Percentiles rank a stretch among this genome's conserved stretches.
Conservation (phyloP, 306 rosid genomes). For the Malus fusca region DNA sequence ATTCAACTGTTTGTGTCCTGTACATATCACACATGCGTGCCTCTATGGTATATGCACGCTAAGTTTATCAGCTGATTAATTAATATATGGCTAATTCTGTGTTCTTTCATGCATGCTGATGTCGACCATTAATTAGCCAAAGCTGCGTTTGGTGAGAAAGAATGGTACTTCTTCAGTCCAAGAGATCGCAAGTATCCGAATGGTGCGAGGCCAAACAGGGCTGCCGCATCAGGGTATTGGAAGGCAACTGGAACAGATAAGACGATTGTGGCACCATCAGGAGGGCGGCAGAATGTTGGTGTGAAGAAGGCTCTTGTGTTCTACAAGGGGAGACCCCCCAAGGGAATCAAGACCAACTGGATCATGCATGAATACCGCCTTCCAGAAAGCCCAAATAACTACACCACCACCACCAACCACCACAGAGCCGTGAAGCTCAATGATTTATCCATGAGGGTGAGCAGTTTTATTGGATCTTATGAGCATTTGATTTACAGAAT, state of each 20-base stretch:
- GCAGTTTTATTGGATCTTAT: neutral
- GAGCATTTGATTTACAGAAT: neutral
- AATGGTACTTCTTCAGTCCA: slow-evolving; percentile 68
- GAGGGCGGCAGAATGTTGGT: neutral
- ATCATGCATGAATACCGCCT: neutral
- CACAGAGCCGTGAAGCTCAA: neutral
- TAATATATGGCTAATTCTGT: neutral
- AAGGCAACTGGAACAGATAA: neutral
- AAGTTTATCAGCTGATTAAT: neutral
- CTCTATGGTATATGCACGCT: neutral
- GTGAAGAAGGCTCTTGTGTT: neutral
- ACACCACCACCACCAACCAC: neutral
- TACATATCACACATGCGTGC: neutral
- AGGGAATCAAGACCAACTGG: neutral
- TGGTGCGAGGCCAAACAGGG: slow-evolving; percentile 64
- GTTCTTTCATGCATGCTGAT: neutral
- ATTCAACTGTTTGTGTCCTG: neutral
- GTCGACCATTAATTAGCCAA: neutral
- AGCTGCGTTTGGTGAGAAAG: slow-evolving; percentile 46
- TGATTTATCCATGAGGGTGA: neutral
- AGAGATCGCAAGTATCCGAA: slow-evolving; percentile 56
- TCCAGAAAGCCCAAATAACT: neutral
- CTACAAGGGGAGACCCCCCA: neutral
- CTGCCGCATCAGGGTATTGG: slow-evolving; percentile 22
- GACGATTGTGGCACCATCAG: neutral